phyloP scores from a whole-genome alignment of 768 basidiomycete genomes.

The Lactarius akahatsu region DNA sequence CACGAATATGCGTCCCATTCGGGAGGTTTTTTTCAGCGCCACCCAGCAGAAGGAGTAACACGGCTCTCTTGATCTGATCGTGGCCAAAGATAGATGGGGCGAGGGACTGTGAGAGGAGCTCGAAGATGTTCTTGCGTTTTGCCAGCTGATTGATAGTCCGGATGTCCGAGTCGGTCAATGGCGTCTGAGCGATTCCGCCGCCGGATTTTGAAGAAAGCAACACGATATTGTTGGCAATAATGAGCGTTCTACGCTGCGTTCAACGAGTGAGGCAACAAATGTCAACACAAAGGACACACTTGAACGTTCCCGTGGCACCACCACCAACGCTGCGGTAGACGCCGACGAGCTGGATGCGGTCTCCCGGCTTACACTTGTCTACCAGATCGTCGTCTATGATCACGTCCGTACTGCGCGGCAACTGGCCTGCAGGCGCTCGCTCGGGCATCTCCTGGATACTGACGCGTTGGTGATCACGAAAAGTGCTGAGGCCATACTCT shows the following conservation, averaged over 20 bases:
- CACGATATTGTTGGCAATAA: constrained; percentile 94
- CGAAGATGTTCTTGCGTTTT: constrained; percentile 84
- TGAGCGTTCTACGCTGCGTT: constrained; percentile 63
- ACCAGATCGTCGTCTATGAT: constrained; percentile 96
- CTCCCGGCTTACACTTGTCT: constrained; percentile 96
- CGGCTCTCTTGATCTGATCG: constrained; percentile 92
- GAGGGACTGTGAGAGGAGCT: constrained; percentile 87
- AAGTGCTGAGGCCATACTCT: constrained; percentile 89
- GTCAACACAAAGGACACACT: constrained; percentile 49
- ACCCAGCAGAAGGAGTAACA: constrained; percentile 89
- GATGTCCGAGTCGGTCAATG: constrained; percentile 90
- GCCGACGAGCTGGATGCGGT: constrained; percentile 95
- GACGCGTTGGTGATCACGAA: constrained; percentile 95
- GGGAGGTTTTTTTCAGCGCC: constrained; percentile 97
- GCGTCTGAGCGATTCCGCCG: constrained; percentile 90
- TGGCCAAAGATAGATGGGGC: constrained; percentile 98
- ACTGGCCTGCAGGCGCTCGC: constrained; percentile 93
- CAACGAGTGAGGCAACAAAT: constrained; percentile 10
- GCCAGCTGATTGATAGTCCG: constrained; percentile 93
- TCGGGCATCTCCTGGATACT: constrained; percentile 99
- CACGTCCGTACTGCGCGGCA: constrained; percentile 94
- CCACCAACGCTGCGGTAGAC: constrained; percentile 93
- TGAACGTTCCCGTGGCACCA: constrained; percentile 89
- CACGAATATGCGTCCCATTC: constrained; percentile 98
- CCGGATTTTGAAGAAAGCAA: constrained; percentile 92